Conservation (phyloP, 169 alveolate species). For the Blepharisma undulans region DNA sequence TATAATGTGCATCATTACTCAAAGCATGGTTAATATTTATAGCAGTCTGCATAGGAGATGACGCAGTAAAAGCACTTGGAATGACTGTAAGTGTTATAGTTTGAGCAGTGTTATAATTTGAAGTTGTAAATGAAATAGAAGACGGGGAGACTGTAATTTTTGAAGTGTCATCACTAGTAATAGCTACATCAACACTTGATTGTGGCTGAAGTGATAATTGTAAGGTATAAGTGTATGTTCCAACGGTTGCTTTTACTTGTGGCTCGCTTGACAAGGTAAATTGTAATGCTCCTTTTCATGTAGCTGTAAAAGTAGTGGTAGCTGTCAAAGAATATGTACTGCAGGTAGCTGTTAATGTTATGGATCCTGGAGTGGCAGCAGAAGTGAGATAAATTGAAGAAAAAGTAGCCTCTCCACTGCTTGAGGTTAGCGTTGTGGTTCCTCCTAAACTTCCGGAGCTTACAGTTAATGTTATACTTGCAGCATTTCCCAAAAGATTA, state of each 20-base stretch:
- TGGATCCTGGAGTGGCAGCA: neutral
- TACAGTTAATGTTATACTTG: neutral
- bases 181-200: neutral
- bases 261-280: neutral
- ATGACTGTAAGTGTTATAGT: neutral
- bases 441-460: neutral
- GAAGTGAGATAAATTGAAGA: neutral
- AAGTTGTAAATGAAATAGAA: constrained; percentile 5
- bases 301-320: neutral
- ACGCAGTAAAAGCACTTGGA: neutral
- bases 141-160: neutral
- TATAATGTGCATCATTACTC: neutral
- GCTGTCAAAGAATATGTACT: neutral
- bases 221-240: neutral
- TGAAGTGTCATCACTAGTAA: neutral
- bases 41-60: neutral
- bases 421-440: neutral
- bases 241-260: neutral
- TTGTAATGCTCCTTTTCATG: neutral
- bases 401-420: neutral
- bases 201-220: neutral
- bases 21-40: neutral
- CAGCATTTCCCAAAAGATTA: neutral
- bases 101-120: constrained; percentile 15
- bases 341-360: neutral